Base-by-base conservation (phyloP, 352 stramenopile genomes). In the Globisporangium nagaii region DNA sequence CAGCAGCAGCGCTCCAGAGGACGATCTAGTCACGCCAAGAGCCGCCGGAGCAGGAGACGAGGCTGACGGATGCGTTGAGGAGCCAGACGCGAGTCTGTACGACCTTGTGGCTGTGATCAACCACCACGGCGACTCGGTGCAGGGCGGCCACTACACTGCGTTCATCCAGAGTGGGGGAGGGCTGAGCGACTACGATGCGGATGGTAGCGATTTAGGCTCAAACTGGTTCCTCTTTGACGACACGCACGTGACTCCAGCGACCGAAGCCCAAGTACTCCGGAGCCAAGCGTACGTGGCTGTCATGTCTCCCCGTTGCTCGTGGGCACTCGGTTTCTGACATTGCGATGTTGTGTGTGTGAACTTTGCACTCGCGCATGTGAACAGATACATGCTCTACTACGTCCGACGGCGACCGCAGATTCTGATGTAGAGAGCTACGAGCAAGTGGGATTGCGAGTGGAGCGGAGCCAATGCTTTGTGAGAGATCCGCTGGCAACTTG, bases 171-270 rank as follows among this genome's bases (percentile, higher is more conserved):
- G 28, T 10, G 2, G 17, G 2, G 7, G 12, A 25, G 5, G 6
- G 22, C 68, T 47, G 25, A 68, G 70, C 3, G 60, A 66, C 15
- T 53, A 62, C 35, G 27, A 52, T 2, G 8, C 30, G 9, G 40
- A 37, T 40, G 35, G 56, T 20, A 4, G 19, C 41, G 6, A 51
- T 47, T 4, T 4, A 64, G 28, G 56, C 28, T 53, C 60, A 20
- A 54, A 77, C 31, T 90, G 77, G 79, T 66, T 84, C 25, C 67
- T 84, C 12, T 81, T 86, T 22, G 79, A 90, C 44, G 79, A 90
- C 30, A 60, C 66, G 4, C 54, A 72, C 19, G 73, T 88, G 17
- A 65, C 68, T 15, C 35, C 53, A 2, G 76, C 81, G 22, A 24
- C 59, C 0, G 57, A 65, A 4, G 62, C 74, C 24, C 35, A 70